Evolutionary conservation across 306 rosid species (phyloP).

Genomic region (Quercus parvula): DNA sequence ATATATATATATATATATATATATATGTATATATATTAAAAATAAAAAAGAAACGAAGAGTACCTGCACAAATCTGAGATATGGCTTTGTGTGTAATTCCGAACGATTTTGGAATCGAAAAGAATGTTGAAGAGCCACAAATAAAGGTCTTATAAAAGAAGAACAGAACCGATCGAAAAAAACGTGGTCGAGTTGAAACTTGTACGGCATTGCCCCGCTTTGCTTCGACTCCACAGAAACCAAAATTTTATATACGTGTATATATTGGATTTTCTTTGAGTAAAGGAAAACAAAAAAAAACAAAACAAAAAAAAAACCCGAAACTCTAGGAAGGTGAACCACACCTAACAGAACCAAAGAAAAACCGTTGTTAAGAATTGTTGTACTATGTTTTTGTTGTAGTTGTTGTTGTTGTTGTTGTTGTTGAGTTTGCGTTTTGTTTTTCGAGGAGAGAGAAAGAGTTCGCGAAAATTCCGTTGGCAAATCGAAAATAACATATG

Average conservation of each 20-base stretch:
- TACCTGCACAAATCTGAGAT: slow-evolving; percentile 31
- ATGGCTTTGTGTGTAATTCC: not conserved
- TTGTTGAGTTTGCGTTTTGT: too few species aligned
- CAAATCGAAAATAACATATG: not conserved
- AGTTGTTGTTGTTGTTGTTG: too few species aligned
- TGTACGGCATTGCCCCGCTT: slow-evolving; percentile 34
- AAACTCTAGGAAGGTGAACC: not conserved
- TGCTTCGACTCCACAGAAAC: slow-evolving; percentile 50
- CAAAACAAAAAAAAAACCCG: not conserved
- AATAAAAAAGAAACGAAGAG: not conserved
- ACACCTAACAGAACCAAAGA: not conserved
- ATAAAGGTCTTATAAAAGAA: not conserved
- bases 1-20: too few species aligned
- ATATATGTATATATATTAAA: not conserved
- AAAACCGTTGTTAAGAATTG: too few species aligned
- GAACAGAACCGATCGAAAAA: slow-evolving; percentile 14
- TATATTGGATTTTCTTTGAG: slow-evolving; percentile 17
- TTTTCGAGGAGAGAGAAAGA: not conserved
- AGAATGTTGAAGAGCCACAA: not conserved
- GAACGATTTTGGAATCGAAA: not conserved
- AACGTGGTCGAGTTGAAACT: slow-evolving; percentile 27
- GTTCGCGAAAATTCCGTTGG: not conserved
- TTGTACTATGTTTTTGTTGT: not conserved
- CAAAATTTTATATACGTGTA: not conserved
- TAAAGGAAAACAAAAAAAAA: slow-evolving; percentile 6